phyloP scores from a whole-genome alignment of 345 rosid genomes.

The Adansonia digitata region DNA sequence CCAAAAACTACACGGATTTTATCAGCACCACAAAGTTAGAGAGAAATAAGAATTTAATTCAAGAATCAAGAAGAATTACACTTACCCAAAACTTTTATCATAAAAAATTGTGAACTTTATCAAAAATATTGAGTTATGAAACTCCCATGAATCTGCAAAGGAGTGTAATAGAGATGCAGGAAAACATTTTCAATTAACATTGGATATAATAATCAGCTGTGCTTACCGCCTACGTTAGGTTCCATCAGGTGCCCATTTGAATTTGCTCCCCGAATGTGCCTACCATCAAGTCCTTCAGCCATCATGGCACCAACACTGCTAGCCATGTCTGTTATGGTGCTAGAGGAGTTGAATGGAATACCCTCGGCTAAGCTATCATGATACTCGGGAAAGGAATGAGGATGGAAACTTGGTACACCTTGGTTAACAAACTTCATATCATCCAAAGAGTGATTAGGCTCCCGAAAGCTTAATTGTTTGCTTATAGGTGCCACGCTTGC shows the following conservation, averaged over 20 bases:
- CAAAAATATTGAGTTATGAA: not conserved
- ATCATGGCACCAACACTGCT: constrained; percentile 37
- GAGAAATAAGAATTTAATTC: not conserved
- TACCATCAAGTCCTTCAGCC: constrained; percentile 49
- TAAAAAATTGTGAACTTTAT: not conserved
- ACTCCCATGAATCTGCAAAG: not conserved
- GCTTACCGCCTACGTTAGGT: constrained; percentile 51
- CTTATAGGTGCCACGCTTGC: constrained; percentile 46
- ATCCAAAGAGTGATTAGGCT: constrained; percentile 43
- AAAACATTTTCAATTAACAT: constrained; percentile 5
- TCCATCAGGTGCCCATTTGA: constrained; percentile 46
- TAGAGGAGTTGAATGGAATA: constrained; percentile 44
- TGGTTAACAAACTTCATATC: constrained; percentile 49
- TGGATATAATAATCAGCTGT: constrained; percentile 13
- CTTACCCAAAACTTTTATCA: not conserved
- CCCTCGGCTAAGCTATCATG: constrained; percentile 51
- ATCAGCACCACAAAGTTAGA: constrained; percentile 5
- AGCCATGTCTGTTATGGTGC: constrained; percentile 37
- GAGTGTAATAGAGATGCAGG: not conserved
- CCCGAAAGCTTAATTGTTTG: constrained; percentile 48
- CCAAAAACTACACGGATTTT: constrained; percentile 44
- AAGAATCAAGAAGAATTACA: not conserved
- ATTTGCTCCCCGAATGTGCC: constrained; percentile 41
- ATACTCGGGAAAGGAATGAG: constrained; percentile 74
- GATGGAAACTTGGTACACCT: constrained; percentile 54